Evolutionary conservation across 768 basidiomycete species (phyloP).

Genomic region (Dendrothele bispora): DNA sequence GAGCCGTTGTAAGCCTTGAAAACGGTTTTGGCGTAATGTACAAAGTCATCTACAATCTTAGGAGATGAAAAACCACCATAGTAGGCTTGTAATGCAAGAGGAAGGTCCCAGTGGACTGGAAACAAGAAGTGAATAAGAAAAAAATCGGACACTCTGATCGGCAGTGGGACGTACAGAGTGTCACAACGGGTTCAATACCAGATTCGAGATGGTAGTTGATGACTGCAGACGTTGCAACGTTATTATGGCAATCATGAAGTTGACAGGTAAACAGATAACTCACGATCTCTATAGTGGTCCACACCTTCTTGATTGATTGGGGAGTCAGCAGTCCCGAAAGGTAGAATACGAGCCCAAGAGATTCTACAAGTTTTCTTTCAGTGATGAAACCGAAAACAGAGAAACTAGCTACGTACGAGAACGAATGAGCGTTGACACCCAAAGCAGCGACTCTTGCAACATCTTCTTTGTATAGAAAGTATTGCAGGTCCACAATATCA

Average conservation of each 20-base stretch:
- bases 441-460: constrained; percentile 47
- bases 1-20: constrained; percentile 49
- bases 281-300: constrained; percentile 44
- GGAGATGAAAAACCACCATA: constrained; percentile 51
- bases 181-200: constrained; percentile 47
- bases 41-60: constrained; percentile 46
- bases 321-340: constrained; percentile 47
- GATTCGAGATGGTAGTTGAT: constrained; percentile 42
- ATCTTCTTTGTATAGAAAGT: constrained; percentile 55
- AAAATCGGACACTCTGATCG: background rate
- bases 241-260: background rate
- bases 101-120: constrained; percentile 51
- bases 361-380: constrained; percentile 30
- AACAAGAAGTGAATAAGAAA: background rate
- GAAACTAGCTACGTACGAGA: constrained; percentile 37
- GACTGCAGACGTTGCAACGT: constrained; percentile 29
- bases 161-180: constrained; percentile 39
- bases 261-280: constrained; percentile 5
- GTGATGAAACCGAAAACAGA: background rate
- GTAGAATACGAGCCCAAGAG: constrained; percentile 52
- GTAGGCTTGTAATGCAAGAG: constrained; percentile 44
- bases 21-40: constrained; percentile 48
- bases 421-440: constrained; percentile 52
- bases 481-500: constrained; percentile 49
- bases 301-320: constrained; percentile 49